phyloP scores from a whole-genome alignment of 176 grass and related monocot genomes.

The Lolium rigidum region DNA sequence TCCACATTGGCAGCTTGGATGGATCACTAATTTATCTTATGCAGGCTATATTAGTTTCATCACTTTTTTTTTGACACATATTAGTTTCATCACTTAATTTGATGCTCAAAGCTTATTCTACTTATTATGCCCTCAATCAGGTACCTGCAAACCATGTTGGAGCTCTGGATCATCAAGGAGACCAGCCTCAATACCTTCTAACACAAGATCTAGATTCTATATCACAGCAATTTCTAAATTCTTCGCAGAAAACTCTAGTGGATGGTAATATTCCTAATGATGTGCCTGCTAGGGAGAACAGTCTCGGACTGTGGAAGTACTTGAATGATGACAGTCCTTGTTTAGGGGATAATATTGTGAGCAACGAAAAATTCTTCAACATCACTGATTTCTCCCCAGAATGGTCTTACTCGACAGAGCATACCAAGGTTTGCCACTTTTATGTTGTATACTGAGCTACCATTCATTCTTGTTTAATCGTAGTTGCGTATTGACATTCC shows the following conservation, averaged over 20 bases:
- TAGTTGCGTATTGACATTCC: slow-evolving; percentile 8
- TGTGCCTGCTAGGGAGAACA: slow-evolving; percentile 56
- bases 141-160: slow-evolving; percentile 36
- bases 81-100: slow-evolving; percentile 41
- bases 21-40: slow-evolving; percentile 20
- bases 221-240: slow-evolving; percentile 39
- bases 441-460: slow-evolving; percentile 26
- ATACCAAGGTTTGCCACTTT: slow-evolving; percentile 69
- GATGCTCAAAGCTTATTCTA: slow-evolving; percentile 42
- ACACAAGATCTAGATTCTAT: slow-evolving; percentile 49
- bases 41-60: slow-evolving; percentile 47
- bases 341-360: slow-evolving; percentile 48
- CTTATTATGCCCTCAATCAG: slow-evolving; percentile 39
- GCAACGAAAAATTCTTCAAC: slow-evolving; percentile 53
- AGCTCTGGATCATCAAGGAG: slow-evolving; percentile 45
- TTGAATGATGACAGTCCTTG: slow-evolving; percentile 52
- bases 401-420: slow-evolving; percentile 82
- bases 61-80: no score
- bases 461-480: slow-evolving; percentile 14
- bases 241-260: slow-evolving; percentile 29
- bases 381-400: slow-evolving; percentile 84
- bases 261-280: slow-evolving; percentile 41
- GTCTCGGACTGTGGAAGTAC: slow-evolving; percentile 67
- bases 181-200: slow-evolving; percentile 37
- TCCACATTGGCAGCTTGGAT: slow-evolving; percentile 24